Evolutionary conservation across 1,284 basidiomycete genomes (phyloP).

Genomic region (Malassezia arunalokei): DNA sequence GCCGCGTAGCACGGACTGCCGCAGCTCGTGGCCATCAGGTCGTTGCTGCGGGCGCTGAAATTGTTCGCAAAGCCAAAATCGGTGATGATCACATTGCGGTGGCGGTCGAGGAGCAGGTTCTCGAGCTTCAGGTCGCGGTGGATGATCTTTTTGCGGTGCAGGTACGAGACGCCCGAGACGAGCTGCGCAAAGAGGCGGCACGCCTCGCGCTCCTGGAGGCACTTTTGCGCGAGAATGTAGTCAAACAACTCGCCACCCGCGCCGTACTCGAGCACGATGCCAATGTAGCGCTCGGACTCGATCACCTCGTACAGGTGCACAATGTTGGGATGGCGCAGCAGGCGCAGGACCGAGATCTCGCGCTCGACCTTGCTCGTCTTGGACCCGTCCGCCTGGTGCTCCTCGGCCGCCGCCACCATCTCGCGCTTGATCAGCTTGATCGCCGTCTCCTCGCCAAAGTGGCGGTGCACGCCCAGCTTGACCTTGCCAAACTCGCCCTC

Average conservation of each 20-base stretch:
- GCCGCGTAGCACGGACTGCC: conserved; percentile 97
- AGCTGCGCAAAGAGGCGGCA: conserved; percentile 94
- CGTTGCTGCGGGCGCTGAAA: conserved; percentile 65
- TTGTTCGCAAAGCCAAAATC: conserved; percentile 98
- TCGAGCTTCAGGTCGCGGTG: conserved; percentile 98
- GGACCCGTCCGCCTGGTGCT: conserved; percentile 46
- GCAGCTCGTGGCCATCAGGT: conserved; percentile 97
- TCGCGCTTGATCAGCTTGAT: conserved; percentile 93
- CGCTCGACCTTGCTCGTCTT: conserved; percentile 90
- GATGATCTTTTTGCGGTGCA: conserved; percentile 97
- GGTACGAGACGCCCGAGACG: conserved; percentile 95
- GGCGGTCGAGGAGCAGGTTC: conserved; percentile 88
- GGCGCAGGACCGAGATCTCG: conserved; percentile 91
- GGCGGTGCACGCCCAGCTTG: conserved; percentile 85
- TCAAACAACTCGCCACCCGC: conserved; percentile 95
- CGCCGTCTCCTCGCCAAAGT: conserved; percentile 94
- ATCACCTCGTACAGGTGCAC: conserved; percentile 97
- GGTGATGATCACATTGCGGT: conserved; percentile 97
- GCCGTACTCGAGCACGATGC: conserved; percentile 96
- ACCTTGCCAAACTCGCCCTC: conserved; percentile 99
- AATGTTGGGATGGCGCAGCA: conserved; percentile 95
- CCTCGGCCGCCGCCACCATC: conserved; percentile 64
- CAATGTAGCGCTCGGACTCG: conserved; percentile 98
- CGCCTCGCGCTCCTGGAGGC: conserved; percentile 87
- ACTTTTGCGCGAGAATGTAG: conserved; percentile 94